A percentile compares a stretch with the other conserved stretches of the same genome.
Evolutionary conservation across 257 asterid genomes (phyloP).

Genomic region (Cynanchum wilfordii): DNA sequence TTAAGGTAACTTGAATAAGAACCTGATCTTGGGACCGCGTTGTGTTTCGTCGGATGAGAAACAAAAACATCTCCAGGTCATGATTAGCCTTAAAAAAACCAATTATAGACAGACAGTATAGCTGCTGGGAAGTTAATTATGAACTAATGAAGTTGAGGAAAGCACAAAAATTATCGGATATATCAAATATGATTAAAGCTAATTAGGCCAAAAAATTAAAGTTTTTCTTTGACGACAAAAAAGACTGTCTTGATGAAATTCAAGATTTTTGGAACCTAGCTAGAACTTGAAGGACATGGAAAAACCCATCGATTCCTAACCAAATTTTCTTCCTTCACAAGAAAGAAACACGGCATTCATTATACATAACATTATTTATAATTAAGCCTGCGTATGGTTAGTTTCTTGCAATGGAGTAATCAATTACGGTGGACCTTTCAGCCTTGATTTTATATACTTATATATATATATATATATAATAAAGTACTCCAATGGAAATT

Average conservation of each 20-base stretch:
- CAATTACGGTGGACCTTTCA: too few species aligned
- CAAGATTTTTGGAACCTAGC: background rate
- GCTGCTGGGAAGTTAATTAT: background rate
- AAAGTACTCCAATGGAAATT: too few species aligned
- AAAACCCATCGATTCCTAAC: background rate
- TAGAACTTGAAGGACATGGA: background rate
- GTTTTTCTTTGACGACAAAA: background rate
- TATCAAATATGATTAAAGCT: background rate
- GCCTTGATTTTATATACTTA: too few species aligned
- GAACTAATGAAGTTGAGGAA: background rate
- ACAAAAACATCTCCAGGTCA: constrained; percentile 26
- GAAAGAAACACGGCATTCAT: too few species aligned
- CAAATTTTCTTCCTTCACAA: background rate
- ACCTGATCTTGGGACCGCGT: constrained; percentile 14
- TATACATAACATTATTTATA: too few species aligned
- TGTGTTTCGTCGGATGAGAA: constrained; percentile 21
- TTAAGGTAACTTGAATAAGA: too few species aligned
- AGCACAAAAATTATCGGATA: constrained; percentile 4
- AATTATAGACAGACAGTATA: background rate
- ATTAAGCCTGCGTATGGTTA: too few species aligned
- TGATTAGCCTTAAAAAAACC: background rate
- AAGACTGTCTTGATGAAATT: background rate
- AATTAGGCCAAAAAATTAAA: background rate
- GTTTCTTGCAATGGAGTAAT: too few species aligned
- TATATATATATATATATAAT: too few species aligned